A percentile compares a stretch with the other conserved stretches of the same genome.
These are phyloP conservation scores for Malus hybrid DNA, from an alignment of 331 rosid species.

Conservation along the genomic window DNA sequence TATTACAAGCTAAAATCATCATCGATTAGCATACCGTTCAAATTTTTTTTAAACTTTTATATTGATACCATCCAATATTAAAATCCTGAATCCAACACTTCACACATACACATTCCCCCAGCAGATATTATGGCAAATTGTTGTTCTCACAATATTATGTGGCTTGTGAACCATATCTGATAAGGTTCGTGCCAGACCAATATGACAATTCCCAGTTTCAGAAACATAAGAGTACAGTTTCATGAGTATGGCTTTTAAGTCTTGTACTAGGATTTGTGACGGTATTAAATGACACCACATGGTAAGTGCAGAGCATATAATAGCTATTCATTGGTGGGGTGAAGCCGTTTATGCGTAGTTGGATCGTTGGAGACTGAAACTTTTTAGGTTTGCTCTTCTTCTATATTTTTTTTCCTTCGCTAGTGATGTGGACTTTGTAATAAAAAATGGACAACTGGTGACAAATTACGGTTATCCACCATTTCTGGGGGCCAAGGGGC, in stretches of 20 bases:
- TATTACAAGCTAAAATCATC: too few species aligned
- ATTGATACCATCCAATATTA: too few species aligned
- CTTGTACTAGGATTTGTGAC: neutral
- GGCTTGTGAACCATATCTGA: neutral
- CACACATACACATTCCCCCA: too few species aligned
- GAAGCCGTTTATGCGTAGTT: neutral
- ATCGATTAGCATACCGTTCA: too few species aligned
- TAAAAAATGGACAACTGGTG: too few species aligned
- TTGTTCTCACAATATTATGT: neutral
- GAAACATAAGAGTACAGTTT: neutral
- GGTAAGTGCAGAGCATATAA: neutral
- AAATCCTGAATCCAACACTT: too few species aligned
- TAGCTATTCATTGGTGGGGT: neutral
- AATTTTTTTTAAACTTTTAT: too few species aligned
- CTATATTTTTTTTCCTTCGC: neutral
- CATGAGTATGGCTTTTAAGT: neutral
- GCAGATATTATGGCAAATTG: neutral
- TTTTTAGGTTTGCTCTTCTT: neutral
- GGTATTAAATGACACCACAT: conserved; percentile 22
- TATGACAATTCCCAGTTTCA: neutral
- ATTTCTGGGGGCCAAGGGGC: rapidly evolving
- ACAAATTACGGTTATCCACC: too few species aligned
- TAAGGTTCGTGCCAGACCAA: neutral
- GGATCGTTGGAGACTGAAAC: too few species aligned
- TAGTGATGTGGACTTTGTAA: too few species aligned